Conservation (phyloP, 352 stramenopile genomes). For the Sclerospora graminicola region DNA sequence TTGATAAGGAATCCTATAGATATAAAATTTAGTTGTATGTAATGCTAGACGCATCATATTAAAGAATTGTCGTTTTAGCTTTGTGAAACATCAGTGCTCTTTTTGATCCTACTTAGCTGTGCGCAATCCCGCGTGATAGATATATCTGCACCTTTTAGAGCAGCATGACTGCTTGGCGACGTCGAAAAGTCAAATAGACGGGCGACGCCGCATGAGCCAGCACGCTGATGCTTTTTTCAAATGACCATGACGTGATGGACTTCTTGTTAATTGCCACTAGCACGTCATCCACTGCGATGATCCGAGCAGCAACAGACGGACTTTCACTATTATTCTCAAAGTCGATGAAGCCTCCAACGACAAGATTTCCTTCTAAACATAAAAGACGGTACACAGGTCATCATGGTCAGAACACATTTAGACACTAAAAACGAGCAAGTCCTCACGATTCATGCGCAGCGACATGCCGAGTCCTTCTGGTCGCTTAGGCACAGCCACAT, state of each 20-base stretch:
- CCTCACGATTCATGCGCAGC: constrained; percentile 77
- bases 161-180: constrained; percentile 45
- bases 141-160: constrained; percentile 28
- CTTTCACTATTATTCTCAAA: constrained; percentile 76
- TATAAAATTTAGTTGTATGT: too few relatives aligned
- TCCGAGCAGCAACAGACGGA: constrained; percentile 58
- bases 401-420: not conserved
- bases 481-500: constrained; percentile 72
- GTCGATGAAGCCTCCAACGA: constrained; percentile 75
- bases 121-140: not conserved
- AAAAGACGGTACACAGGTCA: constrained; percentile 1
- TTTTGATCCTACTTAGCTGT: constrained; percentile 5
- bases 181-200: constrained; percentile 78
- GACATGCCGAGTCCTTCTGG: constrained; percentile 75
- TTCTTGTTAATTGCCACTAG: constrained; percentile 85
- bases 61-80: too few relatives aligned
- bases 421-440: not conserved
- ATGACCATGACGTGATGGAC: constrained; percentile 74
- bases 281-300: constrained; percentile 68
- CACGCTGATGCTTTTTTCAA: constrained; percentile 83
- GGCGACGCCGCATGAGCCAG: constrained; percentile 64
- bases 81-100: too few relatives aligned
- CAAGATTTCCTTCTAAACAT: constrained; percentile 53
- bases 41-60: too few relatives aligned
- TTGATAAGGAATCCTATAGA: too few relatives aligned